Evolutionary conservation across 1,284 basidiomycete genomes (phyloP).

Genomic region (Mycosarcoma maydis): DNA sequence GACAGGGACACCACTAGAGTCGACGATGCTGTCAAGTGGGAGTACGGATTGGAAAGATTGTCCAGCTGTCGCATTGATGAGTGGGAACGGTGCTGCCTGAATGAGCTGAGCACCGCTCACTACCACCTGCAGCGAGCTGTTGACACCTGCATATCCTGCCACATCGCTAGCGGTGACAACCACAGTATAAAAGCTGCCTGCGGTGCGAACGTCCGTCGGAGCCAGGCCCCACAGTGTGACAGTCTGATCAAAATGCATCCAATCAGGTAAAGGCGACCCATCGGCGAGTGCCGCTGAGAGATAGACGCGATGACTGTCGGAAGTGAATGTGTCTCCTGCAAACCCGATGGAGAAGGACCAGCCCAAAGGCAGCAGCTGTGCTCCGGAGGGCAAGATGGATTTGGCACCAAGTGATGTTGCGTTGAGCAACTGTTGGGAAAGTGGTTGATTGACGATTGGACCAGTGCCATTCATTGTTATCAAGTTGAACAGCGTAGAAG

Average conservation of each 20-base stretch:
- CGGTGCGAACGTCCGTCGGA: slow-evolving; percentile 69
- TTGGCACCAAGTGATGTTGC: slow-evolving; percentile 51
- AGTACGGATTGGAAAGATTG: slow-evolving; percentile 64
- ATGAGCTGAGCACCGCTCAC: slow-evolving; percentile 45
- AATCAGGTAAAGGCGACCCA: slow-evolving; percentile 77
- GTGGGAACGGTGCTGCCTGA: slow-evolving; percentile 30
- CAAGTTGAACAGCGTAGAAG: slow-evolving; percentile 39
- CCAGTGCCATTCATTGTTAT: slow-evolving; percentile 50
- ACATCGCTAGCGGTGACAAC: slow-evolving; percentile 60
- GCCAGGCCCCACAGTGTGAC: slow-evolving; percentile 83
- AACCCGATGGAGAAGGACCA: slow-evolving; percentile 95
- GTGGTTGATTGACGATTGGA: slow-evolving; percentile 52
- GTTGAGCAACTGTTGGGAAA: slow-evolving; percentile 57
- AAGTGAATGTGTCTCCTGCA: slow-evolving; percentile 74
- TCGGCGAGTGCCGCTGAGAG: slow-evolving; percentile 77
- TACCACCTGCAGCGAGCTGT: slow-evolving; percentile 52
- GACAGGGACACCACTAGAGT: slow-evolving; percentile 15
- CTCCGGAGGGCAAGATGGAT: slow-evolving; percentile 56
- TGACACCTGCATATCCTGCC: slow-evolving; percentile 52
- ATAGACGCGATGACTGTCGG: slow-evolving; percentile 70
- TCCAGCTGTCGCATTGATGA: slow-evolving; percentile 73
- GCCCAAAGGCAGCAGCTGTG: slow-evolving; percentile 77
- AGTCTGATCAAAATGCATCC: slow-evolving; percentile 77
- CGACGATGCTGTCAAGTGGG: slow-evolving; percentile 19
- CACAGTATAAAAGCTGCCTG: slow-evolving; percentile 53